These are phyloP conservation scores for Omphalea diandra DNA, from an alignment of 441 rosid genomes.

Conservation along the genomic window DNA sequence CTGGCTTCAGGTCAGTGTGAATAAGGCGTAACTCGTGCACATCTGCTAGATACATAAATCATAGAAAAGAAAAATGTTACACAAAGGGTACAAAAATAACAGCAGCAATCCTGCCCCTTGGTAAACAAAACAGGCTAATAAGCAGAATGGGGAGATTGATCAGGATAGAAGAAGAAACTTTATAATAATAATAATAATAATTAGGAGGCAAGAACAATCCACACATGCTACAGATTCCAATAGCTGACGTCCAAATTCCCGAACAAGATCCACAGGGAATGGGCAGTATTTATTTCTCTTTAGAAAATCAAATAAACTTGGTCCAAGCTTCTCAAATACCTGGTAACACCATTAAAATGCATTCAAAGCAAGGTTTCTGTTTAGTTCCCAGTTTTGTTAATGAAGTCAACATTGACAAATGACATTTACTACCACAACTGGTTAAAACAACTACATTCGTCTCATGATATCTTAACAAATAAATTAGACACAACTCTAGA, in stretches of 20 bases:
- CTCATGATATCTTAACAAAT: not conserved
- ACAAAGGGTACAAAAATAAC: conserved; percentile 8
- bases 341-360: conserved; percentile 73
- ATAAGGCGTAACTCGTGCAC: conserved; percentile 80
- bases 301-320: conserved; percentile 94
- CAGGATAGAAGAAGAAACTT: conserved; percentile 27
- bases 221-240: conserved; percentile 98
- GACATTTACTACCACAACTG: conserved; percentile 10
- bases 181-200: no score
- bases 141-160: conserved; percentile 26
- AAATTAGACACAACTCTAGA: not conserved
- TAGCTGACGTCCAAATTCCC: conserved; percentile 93
- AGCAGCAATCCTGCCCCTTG: conserved; percentile 22
- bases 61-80: conserved; percentile 28
- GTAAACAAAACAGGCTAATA: conserved; percentile 28
- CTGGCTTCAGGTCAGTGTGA: conserved; percentile 93
- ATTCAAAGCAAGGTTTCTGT: conserved; percentile 60
- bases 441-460: not conserved
- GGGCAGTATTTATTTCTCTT: conserved; percentile 88
- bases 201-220: conserved; percentile 48
- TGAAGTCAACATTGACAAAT: conserved; percentile 34
- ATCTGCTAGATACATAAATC: conserved; percentile 48
- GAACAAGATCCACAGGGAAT: conserved; percentile 92
- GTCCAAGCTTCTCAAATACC: conserved; percentile 99
- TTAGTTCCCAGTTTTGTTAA: conserved; percentile 47